A percentile compares a stretch with the other conserved stretches of the same genome.
Conservation (phyloP, 1,284 basidiomycete species). For the Singerocomus rubriflavus region DNA sequence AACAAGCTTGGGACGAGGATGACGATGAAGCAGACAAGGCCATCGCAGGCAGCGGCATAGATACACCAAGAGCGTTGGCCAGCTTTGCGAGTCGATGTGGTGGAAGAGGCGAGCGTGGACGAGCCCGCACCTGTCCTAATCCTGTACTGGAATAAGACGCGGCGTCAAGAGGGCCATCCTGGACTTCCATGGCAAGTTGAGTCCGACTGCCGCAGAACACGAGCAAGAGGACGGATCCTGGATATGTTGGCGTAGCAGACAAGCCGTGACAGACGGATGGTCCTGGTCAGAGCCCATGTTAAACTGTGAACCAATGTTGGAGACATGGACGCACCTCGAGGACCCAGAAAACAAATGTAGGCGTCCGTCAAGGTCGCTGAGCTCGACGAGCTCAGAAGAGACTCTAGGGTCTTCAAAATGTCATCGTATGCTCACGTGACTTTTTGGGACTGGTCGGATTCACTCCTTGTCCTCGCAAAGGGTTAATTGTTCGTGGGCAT, state of each 20-base stretch:
- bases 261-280: slow-evolving; percentile 3
- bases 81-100: slow-evolving; percentile 75
- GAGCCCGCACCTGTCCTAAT: slow-evolving; percentile 44
- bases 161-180: slow-evolving; percentile 11
- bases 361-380: slow-evolving; percentile 7
- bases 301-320: neutral
- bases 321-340: slow-evolving; percentile 15
- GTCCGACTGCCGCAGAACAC: neutral
- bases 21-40: slow-evolving; percentile 28
- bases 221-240: slow-evolving; percentile 4
- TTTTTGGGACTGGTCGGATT: neutral
- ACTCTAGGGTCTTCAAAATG: slow-evolving; percentile 6
- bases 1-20: slow-evolving; percentile 34
- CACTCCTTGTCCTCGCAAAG: neutral
- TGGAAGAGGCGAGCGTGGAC: slow-evolving; percentile 65
- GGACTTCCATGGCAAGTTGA: slow-evolving; percentile 13
- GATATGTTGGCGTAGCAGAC: slow-evolving; percentile 3
- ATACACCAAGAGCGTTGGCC: slow-evolving; percentile 77
- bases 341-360: neutral
- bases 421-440: slow-evolving; percentile 21
- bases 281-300: slow-evolving; percentile 1
- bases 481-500: neutral
- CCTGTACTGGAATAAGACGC: slow-evolving; percentile 12
- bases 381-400: slow-evolving; percentile 9
- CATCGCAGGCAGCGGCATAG: slow-evolving; percentile 61